Evolutionary conservation across 1,139 yeast species (phyloP).

Genomic region (Sugiyamaella paludigena): DNA sequence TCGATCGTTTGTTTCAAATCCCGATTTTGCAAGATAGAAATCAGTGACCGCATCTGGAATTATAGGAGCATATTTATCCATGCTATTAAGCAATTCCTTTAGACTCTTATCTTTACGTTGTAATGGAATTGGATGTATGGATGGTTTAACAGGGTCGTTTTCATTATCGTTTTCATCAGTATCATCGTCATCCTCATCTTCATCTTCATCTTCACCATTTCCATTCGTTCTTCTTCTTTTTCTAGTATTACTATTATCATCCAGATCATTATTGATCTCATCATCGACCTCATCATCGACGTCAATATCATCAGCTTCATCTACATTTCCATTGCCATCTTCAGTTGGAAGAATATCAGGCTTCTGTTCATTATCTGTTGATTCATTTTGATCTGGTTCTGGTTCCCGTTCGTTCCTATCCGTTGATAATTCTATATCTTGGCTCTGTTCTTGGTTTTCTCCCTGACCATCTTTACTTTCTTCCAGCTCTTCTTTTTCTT

Average conservation of each 20-base stretch:
- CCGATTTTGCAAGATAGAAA: constrained; percentile 83
- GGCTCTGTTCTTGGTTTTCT: too few species aligned
- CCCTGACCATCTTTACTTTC: too few species aligned
- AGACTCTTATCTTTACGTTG: constrained; percentile 84
- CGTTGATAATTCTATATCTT: too few species aligned
- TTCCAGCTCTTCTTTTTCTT: too few species aligned
- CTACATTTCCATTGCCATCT: constrained; percentile 13
- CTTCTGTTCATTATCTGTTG: background rate
- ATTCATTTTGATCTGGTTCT: background rate
- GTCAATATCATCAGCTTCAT: constrained; percentile 18
- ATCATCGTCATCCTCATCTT: constrained; percentile 16
- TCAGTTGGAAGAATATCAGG: too few species aligned
- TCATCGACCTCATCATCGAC: constrained; percentile 39
- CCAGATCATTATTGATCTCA: constrained; percentile 30
- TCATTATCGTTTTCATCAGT: constrained; percentile 16
- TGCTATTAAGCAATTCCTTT: constrained; percentile 77
- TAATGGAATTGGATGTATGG: constrained; percentile 59
- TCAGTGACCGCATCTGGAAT: constrained; percentile 99
- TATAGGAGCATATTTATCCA: constrained; percentile 94
- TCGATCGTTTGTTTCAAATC: constrained; percentile 77
- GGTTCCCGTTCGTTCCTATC: background rate
- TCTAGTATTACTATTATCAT: constrained; percentile 18
- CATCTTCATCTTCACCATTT: constrained; percentile 8
- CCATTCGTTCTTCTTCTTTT: constrained; percentile 21
- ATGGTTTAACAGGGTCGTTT: constrained; percentile 23